Base-by-base conservation (phyloP, 148 eudicot genomes). In the Bassia scoparia region DNA sequence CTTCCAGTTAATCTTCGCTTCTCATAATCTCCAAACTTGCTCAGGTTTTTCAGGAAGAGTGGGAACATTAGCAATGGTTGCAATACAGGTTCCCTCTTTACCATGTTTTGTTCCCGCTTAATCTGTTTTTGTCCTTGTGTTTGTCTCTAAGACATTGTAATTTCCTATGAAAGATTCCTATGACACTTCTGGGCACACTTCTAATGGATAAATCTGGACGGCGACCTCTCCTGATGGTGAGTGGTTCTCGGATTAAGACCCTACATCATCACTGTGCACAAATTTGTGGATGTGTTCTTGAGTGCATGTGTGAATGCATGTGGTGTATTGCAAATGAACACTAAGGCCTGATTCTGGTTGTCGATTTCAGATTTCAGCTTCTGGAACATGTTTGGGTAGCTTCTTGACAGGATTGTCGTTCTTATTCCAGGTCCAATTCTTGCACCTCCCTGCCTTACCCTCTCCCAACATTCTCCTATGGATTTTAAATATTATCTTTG, bases 311-410 rank as follows among this genome's bases (percentile, higher is more conserved):
- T 34, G 11, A 61, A 34, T n/a, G 29, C 14, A 8, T 15, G 5
- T 27, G 69, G 20, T 23, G 27, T 69, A 18, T 56, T 41, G 23
- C 9, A 23, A 18, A 20, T 62, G 38, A 21, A 31, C 50, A 30
- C 20, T 23, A 31, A 29, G n/a, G 20, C 17, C 64, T 67, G 35
- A 72, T 73, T 17, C 80, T 10, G 33, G 13, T 50, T 68, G 55
- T 58, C 17, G 59, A 38, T 23, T 76, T 75, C 84, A 93, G 98
- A 82, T 86, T 65, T 93, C 98, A 56, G 98, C 93, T 56, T 89
- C 88, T 12, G 98, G 95, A 75, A 93, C 97, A 70, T 89, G 90
- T 79, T 77, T 85, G 81, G 97, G 94, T 62, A 82, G 89, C 83
- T 76, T 89, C 72, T 82, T 86, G 7, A 54, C 78, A 7, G 97